Evolutionary conservation across 2,329 filamentous ascomycete genomes (phyloP).

Genomic region (Fusarium sp.): DNA sequence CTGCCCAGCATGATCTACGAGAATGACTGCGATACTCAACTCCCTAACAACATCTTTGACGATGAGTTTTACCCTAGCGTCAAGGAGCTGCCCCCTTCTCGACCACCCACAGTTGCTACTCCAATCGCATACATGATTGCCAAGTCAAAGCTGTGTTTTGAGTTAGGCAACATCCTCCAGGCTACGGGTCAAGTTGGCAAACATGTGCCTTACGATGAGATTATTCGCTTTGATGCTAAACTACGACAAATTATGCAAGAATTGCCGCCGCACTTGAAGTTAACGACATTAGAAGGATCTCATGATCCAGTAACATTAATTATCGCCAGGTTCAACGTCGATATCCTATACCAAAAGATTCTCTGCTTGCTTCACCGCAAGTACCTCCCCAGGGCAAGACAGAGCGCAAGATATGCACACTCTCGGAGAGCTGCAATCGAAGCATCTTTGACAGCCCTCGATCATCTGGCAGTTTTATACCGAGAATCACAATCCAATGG

Average conservation of each 20-base stretch:
- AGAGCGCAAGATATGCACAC: slow-evolving; percentile 84
- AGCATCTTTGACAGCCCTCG: slow-evolving; percentile 83
- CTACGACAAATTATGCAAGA: slow-evolving; percentile 72
- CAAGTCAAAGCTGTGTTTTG: slow-evolving; percentile 75
- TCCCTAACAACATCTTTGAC: slow-evolving; percentile 84
- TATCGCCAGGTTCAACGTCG: slow-evolving; percentile 85
- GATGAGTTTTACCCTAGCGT: slow-evolving; percentile 80
- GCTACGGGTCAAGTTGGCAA: slow-evolving; percentile 68
- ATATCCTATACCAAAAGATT: slow-evolving; percentile 89
- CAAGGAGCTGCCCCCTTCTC: slow-evolving; percentile 74
- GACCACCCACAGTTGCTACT: slow-evolving; percentile 77
- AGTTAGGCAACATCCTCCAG: slow-evolving; percentile 80
- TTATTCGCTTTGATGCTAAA: slow-evolving; percentile 71
- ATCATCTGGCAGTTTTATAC: slow-evolving; percentile 81
- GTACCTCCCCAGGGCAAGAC: slow-evolving; percentile 81
- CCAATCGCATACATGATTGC: slow-evolving; percentile 84
- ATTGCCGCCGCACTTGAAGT: slow-evolving; percentile 82
- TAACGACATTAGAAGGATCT: slow-evolving; percentile 80
- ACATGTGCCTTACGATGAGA: slow-evolving; percentile 71
- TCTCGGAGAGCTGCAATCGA: slow-evolving; percentile 88
- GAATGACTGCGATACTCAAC: slow-evolving; percentile 79
- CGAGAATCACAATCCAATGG: slow-evolving; percentile 79
- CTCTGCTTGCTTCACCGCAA: slow-evolving; percentile 90
- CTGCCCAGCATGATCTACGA: slow-evolving; percentile 77
- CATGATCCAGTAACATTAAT: slow-evolving; percentile 86